Percentiles rank a stretch among this genome's conserved stretches.
Evolutionary conservation across 2,329 filamentous ascomycete species (phyloP).

Genomic region (Coniochaeta hoffmannii): DNA sequence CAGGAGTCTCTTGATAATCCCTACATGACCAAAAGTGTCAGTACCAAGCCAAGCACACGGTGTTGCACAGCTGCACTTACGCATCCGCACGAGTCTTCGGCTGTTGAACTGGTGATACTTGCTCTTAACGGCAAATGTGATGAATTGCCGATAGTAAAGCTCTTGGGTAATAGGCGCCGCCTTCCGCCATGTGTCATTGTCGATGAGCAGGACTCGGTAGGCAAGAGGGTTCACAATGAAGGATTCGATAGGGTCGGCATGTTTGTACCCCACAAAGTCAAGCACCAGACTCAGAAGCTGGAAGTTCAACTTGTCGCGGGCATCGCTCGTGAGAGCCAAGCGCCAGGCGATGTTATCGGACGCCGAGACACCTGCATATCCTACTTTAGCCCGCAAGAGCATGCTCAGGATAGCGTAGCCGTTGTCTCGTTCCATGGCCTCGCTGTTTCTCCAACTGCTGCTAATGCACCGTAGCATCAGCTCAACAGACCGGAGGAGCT

Average conservation of each 20-base stretch:
- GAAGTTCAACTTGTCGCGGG: slow-evolving; percentile 48
- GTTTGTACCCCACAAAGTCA: slow-evolving; percentile 82
- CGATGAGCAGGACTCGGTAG: slow-evolving; percentile 84
- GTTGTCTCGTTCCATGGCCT: slow-evolving; percentile 94
- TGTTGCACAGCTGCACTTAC: slow-evolving; percentile 43
- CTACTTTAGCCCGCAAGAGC: slow-evolving; percentile 76
- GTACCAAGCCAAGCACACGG: not conserved
- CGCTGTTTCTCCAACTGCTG: slow-evolving; percentile 93
- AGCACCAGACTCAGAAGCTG: slow-evolving; percentile 71
- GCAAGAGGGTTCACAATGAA: slow-evolving; percentile 94
- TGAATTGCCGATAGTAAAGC: slow-evolving; percentile 89
- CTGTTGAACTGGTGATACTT: slow-evolving; percentile 91
- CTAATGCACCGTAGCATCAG: slow-evolving; percentile 81
- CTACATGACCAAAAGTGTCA: slow-evolving; percentile 31
- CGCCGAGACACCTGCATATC: slow-evolving; percentile 34
- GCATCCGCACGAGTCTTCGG: slow-evolving; percentile 79
- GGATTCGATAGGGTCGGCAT: slow-evolving; percentile 71
- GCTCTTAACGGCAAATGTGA: slow-evolving; percentile 80
- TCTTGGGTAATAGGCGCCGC: slow-evolving; percentile 70
- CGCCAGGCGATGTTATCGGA: slow-evolving; percentile 28
- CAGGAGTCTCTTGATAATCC: slow-evolving; percentile 81
- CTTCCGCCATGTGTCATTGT: slow-evolving; percentile 87
- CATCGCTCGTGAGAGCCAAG: slow-evolving; percentile 40
- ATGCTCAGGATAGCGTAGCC: slow-evolving; percentile 85
- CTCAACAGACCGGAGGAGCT: slow-evolving; percentile 69